phyloP scores from a whole-genome alignment of 2,329 filamentous ascomycete species.

The Stemphylium vesicarium region DNA sequence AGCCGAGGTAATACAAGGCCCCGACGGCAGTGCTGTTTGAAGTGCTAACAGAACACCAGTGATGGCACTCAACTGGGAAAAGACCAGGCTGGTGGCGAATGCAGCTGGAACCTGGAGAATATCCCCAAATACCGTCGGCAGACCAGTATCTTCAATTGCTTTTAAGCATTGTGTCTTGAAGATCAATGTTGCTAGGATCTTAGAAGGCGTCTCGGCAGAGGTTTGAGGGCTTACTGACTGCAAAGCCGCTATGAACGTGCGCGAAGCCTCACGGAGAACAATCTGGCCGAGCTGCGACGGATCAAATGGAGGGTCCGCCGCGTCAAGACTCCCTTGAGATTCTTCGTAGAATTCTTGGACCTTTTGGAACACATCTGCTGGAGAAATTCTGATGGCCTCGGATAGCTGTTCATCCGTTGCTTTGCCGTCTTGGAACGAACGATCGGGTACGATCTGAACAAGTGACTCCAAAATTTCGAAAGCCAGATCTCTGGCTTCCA shows the following conservation, averaged over 20 bases:
- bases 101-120: conserved; percentile 20
- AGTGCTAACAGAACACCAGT: conserved; percentile 43
- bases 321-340: conserved; percentile 44
- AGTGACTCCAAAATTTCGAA: conserved; percentile 49
- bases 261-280: conserved; percentile 39
- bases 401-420: conserved; percentile 12
- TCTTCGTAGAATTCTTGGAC: conserved; percentile 46
- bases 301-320: conserved; percentile 37
- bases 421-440: conserved; percentile 31
- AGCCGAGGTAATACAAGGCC: conserved; percentile 39
- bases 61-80: conserved; percentile 40
- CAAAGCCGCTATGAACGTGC: conserved; percentile 35
- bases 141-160: conserved; percentile 35
- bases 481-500: conserved; percentile 32
- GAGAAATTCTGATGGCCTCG: conserved; percentile 8
- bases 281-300: conserved; percentile 35
- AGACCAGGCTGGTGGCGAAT: conserved; percentile 21
- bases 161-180: conserved; percentile 37
- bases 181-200: conserved; percentile 42
- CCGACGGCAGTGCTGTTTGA: conserved; percentile 32
- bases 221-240: conserved; percentile 10
- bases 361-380: conserved; percentile 22
- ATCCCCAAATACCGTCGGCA: conserved; percentile 32
- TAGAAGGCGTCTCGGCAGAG: conserved; percentile 40
- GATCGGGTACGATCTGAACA: conserved; percentile 46